A percentile compares a stretch with the other conserved stretches of the same genome.
phyloP scores from a whole-genome alignment of 2,329 filamentous ascomycete genomes.

The Lecanicillium sp. region DNA sequence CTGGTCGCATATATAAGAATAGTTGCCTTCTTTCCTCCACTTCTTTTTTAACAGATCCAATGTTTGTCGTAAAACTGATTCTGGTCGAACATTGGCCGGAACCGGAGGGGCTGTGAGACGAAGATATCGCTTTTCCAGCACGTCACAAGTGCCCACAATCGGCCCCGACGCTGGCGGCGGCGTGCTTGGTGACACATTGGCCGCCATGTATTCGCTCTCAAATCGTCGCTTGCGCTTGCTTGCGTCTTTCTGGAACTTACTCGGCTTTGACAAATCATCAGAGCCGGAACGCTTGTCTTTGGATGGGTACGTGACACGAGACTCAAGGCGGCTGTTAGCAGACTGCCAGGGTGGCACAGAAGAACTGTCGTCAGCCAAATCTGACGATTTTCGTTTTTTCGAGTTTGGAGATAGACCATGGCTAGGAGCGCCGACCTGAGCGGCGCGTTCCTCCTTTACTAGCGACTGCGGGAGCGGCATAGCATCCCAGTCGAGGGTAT shows the following conservation, averaged over 20 bases:
- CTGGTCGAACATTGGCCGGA: slow-evolving; percentile 78
- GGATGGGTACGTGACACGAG: slow-evolving; percentile 61
- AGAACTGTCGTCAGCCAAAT: slow-evolving; percentile 45
- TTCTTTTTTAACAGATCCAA: slow-evolving; percentile 86
- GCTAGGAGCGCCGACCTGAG: slow-evolving; percentile 32
- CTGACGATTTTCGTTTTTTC: slow-evolving; percentile 79
- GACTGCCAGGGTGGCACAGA: slow-evolving; percentile 65
- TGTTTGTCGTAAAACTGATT: slow-evolving; percentile 71
- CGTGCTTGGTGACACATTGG: slow-evolving; percentile 48
- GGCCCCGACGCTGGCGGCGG: slow-evolving; percentile 55
- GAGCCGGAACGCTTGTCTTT: slow-evolving; percentile 31
- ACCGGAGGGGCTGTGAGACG: slow-evolving; percentile 87
- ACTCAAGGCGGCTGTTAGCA: slow-evolving; percentile 60
- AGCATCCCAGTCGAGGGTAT: slow-evolving; percentile 71
- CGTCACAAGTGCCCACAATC: slow-evolving; percentile 76
- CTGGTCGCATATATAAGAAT: slow-evolving; percentile 96
- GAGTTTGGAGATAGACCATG: slow-evolving; percentile 28
- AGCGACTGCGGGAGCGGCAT: slow-evolving; percentile 81
- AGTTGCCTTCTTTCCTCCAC: slow-evolving; percentile 90
- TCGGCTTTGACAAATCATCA: slow-evolving; percentile 48
- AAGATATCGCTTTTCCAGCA: slow-evolving; percentile 88
- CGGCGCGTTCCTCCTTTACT: slow-evolving; percentile 61
- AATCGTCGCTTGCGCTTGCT: slow-evolving; percentile 88
- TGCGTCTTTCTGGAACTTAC: slow-evolving; percentile 89
- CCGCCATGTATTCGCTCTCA: slow-evolving; percentile 54